Base-by-base conservation (phyloP, 441 rosid genomes). In the Populus tomentosa region DNA sequence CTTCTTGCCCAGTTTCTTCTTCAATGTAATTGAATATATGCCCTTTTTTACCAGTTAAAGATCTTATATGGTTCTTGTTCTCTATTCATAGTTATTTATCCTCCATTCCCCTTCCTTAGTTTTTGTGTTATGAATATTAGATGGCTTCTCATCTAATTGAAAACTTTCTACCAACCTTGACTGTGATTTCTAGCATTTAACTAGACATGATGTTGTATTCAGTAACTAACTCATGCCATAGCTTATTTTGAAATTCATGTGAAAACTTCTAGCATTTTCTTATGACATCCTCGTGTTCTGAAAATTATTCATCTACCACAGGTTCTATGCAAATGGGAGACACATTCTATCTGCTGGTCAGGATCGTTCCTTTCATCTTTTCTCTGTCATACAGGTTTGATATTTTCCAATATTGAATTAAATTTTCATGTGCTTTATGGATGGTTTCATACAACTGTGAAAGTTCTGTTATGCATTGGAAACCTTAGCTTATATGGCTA, bases 291-390 rank as follows among this genome's bases (percentile, higher is more conserved):
- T 68, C 6, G 28, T 32, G 26, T 67, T 75, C 64, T 72, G 40
- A 65, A 28, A 20, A 46, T 4, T 35, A 18, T 42, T 46, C 32
- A 67, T 36, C 50, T 6, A 40, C 79, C 66, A 26, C 88, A 96
- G 99, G 87, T 96, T 91, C 87, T 96, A 94, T 86, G 92, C 97
- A 70, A 94, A 96, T 88, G 99, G 98, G 68, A 91, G 98, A 72
- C 99, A 96, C 80, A 91, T 96, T 82, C 86, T 96, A 74, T 96
- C 98, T 81, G 99, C 97, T 82, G 98, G 99, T 79, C 98, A 90
- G 84, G 99, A 96, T 86, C 96, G 98, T 36, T 97, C 98, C 46
- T 96, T 96, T 79, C 98, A 93, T 42, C 90, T 96, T 76, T 96
- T 96, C 85, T 96, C 99, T 36, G 86, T 94, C 40, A 83, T 96